These are phyloP conservation scores for Phaffia rhodozyma DNA, from an alignment of 1,284 basidiomycete genomes.

Conservation along the genomic window DNA sequence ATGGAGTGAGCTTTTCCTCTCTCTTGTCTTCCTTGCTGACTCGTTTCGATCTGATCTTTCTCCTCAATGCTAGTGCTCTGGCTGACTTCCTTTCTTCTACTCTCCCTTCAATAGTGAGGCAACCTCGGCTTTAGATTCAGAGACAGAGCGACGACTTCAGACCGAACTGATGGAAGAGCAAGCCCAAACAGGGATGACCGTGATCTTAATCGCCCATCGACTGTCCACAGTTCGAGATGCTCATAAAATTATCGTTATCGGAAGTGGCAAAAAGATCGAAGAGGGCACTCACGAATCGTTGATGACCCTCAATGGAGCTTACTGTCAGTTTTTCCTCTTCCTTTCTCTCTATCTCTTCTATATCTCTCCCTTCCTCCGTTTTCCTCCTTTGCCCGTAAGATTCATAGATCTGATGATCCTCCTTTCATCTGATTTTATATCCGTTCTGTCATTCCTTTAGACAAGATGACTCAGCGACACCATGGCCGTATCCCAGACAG, in stretches of 20 bases:
- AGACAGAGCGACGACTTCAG: constrained; percentile 36
- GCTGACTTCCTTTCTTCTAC: too few relatives aligned
- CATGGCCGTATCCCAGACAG: constrained; percentile 7
- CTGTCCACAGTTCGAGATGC: constrained; percentile 33
- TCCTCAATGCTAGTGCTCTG: too few relatives aligned
- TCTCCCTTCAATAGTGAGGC: constrained; percentile 19
- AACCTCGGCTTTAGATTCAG: constrained; percentile 35
- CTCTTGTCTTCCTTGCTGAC: too few relatives aligned
- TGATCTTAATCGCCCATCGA: constrained; percentile 36
- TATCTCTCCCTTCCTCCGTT: too few relatives aligned
- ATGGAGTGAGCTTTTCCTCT: constrained; percentile 15
- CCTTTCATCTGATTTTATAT: too few relatives aligned
- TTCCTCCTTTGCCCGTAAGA: too few relatives aligned
- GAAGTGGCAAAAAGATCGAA: constrained; percentile 32
- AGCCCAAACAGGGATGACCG: constrained; percentile 27
- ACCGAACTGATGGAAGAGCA: constrained; percentile 30
- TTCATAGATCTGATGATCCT: too few relatives aligned
- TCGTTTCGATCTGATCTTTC: too few relatives aligned
- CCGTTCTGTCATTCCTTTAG: too few relatives aligned
- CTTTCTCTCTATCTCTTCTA: too few relatives aligned
- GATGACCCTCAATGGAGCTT: constrained; percentile 19
- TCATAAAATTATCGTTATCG: constrained; percentile 33
- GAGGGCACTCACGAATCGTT: constrained; percentile 36
- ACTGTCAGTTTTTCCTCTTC: neutral
- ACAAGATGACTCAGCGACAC: constrained; percentile 7